These are phyloP conservation scores for Metschnikowia continentalis DNA, from an alignment of 805 yeast genomes.

Conservation along the genomic window DNA sequence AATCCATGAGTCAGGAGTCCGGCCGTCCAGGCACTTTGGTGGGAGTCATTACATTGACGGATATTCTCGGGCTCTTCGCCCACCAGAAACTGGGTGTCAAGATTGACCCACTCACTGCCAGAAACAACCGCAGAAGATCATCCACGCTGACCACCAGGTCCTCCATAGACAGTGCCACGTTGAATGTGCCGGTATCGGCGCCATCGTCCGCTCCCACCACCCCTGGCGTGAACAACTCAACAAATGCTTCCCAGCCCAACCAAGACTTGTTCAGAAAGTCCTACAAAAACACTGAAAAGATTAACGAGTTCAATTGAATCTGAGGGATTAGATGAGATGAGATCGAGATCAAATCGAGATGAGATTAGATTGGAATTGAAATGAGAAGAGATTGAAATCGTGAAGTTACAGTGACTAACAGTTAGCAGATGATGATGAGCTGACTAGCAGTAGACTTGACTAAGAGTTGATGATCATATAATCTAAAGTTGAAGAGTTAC, in stretches of 20 bases:
- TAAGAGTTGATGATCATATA: too few relatives aligned
- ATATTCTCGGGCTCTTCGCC: conserved; percentile 78
- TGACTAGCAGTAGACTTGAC: too few relatives aligned
- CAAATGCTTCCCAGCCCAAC: conserved; percentile 9
- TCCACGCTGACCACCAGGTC: conserved; percentile 30
- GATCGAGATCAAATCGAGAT: too few relatives aligned
- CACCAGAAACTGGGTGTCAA: conserved; percentile 59
- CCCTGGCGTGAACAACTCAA: conserved; percentile 6
- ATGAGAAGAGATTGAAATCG: too few relatives aligned
- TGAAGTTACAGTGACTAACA: too few relatives aligned
- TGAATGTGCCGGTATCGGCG: conserved; percentile 2
- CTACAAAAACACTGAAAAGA: conserved; percentile 11
- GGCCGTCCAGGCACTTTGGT: conserved; percentile 76
- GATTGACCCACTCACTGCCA: conserved; percentile 82
- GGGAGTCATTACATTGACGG: conserved; percentile 92
- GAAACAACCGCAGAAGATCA: conserved; percentile 81
- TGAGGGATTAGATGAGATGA: too few relatives aligned
- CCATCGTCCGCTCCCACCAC: conserved; percentile 9
- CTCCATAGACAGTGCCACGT: conserved; percentile 13
- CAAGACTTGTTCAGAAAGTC: conserved; percentile 19
- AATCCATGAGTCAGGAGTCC: conserved; percentile 11
- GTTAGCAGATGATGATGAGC: too few relatives aligned
- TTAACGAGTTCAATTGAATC: background rate
- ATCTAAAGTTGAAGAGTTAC: too few relatives aligned
- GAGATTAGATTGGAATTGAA: too few relatives aligned